Base-by-base conservation (phyloP, 345 rosid genomes). In the Camelina hispida region DNA sequence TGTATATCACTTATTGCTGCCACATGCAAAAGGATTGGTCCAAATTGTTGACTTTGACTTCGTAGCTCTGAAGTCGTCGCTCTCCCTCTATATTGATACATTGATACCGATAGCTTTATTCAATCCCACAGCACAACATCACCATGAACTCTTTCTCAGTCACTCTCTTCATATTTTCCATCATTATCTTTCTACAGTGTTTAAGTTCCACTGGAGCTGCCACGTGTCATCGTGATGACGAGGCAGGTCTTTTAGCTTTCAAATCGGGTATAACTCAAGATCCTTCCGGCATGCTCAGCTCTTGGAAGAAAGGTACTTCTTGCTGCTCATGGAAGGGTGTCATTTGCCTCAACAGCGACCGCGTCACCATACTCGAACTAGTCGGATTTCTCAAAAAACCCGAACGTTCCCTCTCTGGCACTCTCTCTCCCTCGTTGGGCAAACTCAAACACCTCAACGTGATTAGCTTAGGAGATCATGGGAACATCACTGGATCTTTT, bases 281-380 rank as follows among this genome's bases (percentile, higher is more conserved):
- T 57, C 97, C 91, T 10, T 82, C 90, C 0, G 93, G 88, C 1
- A 73, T 86, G 28, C 95, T 91, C 35, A 78, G 40, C 67, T 65
- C 88, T 5, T 87, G 97, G 95, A 89, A 83, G 42, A 55, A 80
- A 23, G 85, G 82, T 23, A 80, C 89, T 14, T 80, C 83, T 13
- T 91, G 97, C 74, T 87, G 93, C 80, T 14, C 57, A 0, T 89
- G 95, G 96, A 10, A 37, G 0, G 89, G 88, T 35, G 42, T 89
- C 4, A 56, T 60, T 9, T 89, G 97, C 78, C 65, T 43, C n/a
- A 46, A 13, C 48, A 46, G 22, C 25, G 64, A 73, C 68, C 89
- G 93, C 25, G 95, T 89, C 77, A 86, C 76, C 17, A 52, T 68
- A 6, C 1, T 91, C 7, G 89, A 84, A 2, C 77, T 57, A 14